These are phyloP conservation scores for Brassica napus DNA, from an alignment of 345 rosid species.

Conservation along the genomic window DNA sequence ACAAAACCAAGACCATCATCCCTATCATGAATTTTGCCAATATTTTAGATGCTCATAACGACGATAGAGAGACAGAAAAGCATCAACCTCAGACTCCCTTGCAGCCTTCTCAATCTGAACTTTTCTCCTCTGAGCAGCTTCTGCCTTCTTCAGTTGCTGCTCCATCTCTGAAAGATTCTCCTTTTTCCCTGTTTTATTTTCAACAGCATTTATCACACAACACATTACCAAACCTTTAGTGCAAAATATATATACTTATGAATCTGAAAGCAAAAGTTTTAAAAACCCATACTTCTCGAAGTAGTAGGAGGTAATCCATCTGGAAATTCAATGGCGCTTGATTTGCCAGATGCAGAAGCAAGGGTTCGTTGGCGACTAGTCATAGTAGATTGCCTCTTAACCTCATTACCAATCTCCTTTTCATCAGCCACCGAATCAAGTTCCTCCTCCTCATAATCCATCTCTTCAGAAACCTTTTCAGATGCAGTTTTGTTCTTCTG, in stretches of 20 bases:
- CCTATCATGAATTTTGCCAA: not conserved
- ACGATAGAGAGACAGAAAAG: constrained; percentile 6
- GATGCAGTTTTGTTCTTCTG: constrained; percentile 53
- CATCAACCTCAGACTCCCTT: constrained; percentile 77
- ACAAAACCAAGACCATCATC: constrained; percentile 14
- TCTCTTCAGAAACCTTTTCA: constrained; percentile 52
- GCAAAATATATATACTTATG: not conserved
- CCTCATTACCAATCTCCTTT: constrained; percentile 52
- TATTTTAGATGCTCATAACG: not conserved
- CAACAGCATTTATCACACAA: constrained; percentile 12
- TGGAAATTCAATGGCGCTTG: constrained; percentile 72
- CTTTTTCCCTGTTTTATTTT: constrained; percentile 60
- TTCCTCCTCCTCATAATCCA: constrained; percentile 63
- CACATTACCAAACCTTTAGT: not conserved
- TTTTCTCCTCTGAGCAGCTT: constrained; percentile 92
- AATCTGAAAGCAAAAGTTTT: not conserved
- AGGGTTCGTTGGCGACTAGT: constrained; percentile 92
- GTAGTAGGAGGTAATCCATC: constrained; percentile 92
- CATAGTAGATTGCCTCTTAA: constrained; percentile 66
- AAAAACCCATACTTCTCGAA: constrained; percentile 61
- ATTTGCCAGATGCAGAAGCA: constrained; percentile 64
- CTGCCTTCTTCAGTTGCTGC: constrained; percentile 84
- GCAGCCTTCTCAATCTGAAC: constrained; percentile 91
- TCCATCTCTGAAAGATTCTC: constrained; percentile 82
- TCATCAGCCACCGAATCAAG: constrained; percentile 56